Base-by-base conservation (phyloP, 2,329 filamentous ascomycete species). In the Blumeriella jaapii region DNA sequence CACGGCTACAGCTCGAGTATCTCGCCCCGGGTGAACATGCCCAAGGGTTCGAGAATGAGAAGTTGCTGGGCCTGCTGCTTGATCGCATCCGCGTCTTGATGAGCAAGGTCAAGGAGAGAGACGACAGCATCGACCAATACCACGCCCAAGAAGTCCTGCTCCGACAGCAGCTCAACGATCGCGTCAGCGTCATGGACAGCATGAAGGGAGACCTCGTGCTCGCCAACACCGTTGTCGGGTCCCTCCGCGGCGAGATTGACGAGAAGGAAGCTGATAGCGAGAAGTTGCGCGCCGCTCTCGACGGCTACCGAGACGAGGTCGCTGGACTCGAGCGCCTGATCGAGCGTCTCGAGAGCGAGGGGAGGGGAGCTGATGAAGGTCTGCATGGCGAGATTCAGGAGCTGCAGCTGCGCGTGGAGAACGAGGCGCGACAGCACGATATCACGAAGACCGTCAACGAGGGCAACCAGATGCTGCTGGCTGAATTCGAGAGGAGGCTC, bases 1-100 rank as follows among this genome's bases (percentile, higher is more conserved):
- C 72, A 1, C 65, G 74, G 1, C 57, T 77, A 0, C 72, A 78
- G 45, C 64, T 78, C 2, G 74, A 78, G 52, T 76, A 76, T 47
- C 61, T 77, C 13, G 69, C 65, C 0, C 73, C 73, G 0, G 73
- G 72, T 5, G 73, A 78, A 50, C 58, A 68, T n/a, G 48, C 62
- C 0, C 65, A 65, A 31, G 71, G 71, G 2, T 56, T 56, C 30
- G 53, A 56, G 29, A 56, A 56, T 26, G 66, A 67, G 1, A 63
- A 69, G 33, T 62, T 78, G 0, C 61, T 78, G 0, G 68, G 72
- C 38, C 60, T 74, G 9, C 51, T 77, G 4, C 61, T 77, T 0
- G 50, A 51, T 0, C 59, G 65, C 0, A 61, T 78, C 2, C 64
- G 68, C 2, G 58, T 61, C 10, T 60, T 77, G 19, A 57, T 65